Evolutionary conservation across 352 stramenopile species (phyloP).

Genomic region (Halophytophthora polymorphica): DNA sequence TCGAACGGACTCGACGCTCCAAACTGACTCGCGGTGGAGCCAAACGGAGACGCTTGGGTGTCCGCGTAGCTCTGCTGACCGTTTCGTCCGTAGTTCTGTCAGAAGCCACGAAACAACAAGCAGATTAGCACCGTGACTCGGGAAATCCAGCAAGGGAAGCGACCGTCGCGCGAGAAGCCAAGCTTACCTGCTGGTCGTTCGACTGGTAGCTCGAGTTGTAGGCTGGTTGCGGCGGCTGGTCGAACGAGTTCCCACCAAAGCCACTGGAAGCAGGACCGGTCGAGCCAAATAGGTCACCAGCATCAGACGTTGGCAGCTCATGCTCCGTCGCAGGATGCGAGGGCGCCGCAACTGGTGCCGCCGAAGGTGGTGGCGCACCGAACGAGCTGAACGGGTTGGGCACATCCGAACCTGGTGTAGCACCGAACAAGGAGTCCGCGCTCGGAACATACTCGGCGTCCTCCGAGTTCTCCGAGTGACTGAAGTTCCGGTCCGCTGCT

Average conservation of each 20-base stretch:
- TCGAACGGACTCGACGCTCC: constrained; percentile 19
- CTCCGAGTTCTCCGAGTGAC: constrained; percentile 2
- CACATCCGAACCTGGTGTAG: constrained; percentile 36
- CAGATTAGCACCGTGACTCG: background rate
- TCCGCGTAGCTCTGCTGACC: constrained; percentile 8
- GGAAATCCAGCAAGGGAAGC: background rate
- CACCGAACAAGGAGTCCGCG: constrained; percentile 62
- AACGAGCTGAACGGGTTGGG: constrained; percentile 61
- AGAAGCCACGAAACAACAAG: constrained; percentile 11
- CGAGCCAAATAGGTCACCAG: constrained; percentile 56
- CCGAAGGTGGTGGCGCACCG: constrained; percentile 7
- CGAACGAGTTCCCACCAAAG: constrained; percentile 35
- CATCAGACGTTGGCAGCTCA: constrained; percentile 52
- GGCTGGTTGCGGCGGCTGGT: constrained; percentile 20
- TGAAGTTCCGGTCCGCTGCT: constrained; percentile 10
- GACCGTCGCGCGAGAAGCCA: constrained; percentile 13
- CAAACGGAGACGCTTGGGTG: constrained; percentile 4
- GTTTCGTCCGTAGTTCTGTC: constrained; percentile 19
- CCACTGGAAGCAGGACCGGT: constrained; percentile 21
- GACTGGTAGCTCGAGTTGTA: constrained; percentile 31
- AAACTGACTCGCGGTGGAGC: constrained; percentile 12
- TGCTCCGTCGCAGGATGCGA: constrained; percentile 23
- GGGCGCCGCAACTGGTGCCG: constrained; percentile 5
- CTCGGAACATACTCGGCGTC: constrained; percentile 30
- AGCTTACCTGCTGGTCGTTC: constrained; percentile 22